Evolutionary conservation across 768 basidiomycete genomes (phyloP).

Genomic region (Baorangia bicolor): DNA sequence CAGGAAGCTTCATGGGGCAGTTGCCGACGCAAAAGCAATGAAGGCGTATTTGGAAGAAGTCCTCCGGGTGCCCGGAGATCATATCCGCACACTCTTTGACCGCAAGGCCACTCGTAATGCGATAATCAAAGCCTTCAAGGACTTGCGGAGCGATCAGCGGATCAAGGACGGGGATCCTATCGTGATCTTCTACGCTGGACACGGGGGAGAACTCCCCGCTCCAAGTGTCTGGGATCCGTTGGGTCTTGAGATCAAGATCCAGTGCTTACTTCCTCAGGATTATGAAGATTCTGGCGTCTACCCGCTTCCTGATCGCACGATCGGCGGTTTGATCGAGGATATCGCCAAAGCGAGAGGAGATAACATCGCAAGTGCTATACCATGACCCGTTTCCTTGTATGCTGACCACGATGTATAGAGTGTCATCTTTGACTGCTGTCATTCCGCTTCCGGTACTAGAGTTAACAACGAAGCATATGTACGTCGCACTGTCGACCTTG

Average conservation of each 20-base stretch:
- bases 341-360: slow-evolving; percentile 40
- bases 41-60: slow-evolving; percentile 31
- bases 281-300: slow-evolving; percentile 20
- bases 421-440: slow-evolving; percentile 48
- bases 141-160: slow-evolving; percentile 27
- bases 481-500: slow-evolving; percentile 6
- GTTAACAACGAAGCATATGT: neutral
- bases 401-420: slow-evolving; percentile 29
- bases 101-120: slow-evolving; percentile 35
- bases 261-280: slow-evolving; percentile 36
- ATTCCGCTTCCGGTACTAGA: slow-evolving; percentile 40
- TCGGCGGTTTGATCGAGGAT: slow-evolving; percentile 37
- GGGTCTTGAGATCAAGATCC: slow-evolving; percentile 21
- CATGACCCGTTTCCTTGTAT: neutral
- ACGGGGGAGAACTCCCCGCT: slow-evolving; percentile 37
- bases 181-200: slow-evolving; percentile 46
- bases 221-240: slow-evolving; percentile 30
- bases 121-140: slow-evolving; percentile 30
- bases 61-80: slow-evolving; percentile 31
- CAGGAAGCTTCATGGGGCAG: slow-evolving; percentile 35
- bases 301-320: slow-evolving; percentile 46
- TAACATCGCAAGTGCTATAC: slow-evolving; percentile 38
- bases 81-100: slow-evolving; percentile 41
- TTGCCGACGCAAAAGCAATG: slow-evolving; percentile 41
- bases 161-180: slow-evolving; percentile 34